Evolutionary conservation across 495 filamentous ascomycete genomes (phyloP).

Genomic region (Lophium mytilinum): DNA sequence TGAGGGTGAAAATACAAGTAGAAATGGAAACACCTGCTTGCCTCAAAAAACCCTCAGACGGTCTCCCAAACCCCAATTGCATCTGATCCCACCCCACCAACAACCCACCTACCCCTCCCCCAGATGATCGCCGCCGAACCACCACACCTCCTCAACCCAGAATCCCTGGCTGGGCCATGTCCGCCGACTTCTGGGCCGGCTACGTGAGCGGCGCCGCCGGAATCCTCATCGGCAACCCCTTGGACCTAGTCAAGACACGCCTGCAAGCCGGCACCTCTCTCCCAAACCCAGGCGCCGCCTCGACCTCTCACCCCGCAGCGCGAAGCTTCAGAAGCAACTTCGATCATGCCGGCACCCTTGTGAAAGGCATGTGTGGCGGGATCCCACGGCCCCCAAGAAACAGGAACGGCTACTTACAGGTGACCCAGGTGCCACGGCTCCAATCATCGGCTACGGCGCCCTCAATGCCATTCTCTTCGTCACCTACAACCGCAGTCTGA

Average conservation of each 20-base stretch:
- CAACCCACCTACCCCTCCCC: neutral
- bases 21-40: too few relatives aligned
- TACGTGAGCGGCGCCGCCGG: conserved; percentile 76
- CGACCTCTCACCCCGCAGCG: conserved; percentile 2
- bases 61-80: neutral
- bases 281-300: conserved; percentile 1
- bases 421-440: conserved; percentile 59
- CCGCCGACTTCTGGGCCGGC: conserved; percentile 78
- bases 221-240: conserved; percentile 80
- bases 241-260: conserved; percentile 78
- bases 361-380: conserved; percentile 35
- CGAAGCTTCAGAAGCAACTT: conserved; percentile 32
- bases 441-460: conserved; percentile 78
- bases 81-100: neutral
- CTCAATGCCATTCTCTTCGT: conserved; percentile 83
- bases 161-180: conserved; percentile 42
- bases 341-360: conserved; percentile 40
- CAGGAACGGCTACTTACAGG: neutral
- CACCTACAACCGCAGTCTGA: conserved; percentile 70
- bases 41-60: too few relatives aligned
- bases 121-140: neutral
- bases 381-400: conserved; percentile 1
- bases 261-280: conserved; percentile 52
- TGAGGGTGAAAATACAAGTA: too few relatives aligned
- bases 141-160: neutral